Base-by-base conservation (phyloP, 208 protist genomes). In the Trichomonas vaginalis region DNA sequence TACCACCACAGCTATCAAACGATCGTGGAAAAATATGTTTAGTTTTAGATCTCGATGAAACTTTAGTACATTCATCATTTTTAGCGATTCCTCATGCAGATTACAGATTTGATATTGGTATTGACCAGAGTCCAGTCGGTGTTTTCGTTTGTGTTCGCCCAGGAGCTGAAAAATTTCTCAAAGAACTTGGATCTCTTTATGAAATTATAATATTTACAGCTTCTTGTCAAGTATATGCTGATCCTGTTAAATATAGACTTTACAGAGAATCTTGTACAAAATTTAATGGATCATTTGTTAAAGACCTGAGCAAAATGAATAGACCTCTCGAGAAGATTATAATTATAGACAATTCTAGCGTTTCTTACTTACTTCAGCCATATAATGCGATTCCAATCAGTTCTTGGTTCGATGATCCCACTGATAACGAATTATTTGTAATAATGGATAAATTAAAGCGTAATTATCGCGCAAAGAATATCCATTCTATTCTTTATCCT, bases 391-490 rank as follows among this genome's bases (percentile, higher is more conserved):
- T 95, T n/a, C 12, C 47, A n/a, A 95, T 95, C 46, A 21, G 27
- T 1, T 80, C 92, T 21, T 95, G 92, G 92, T 95, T 82, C 39
- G 92, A 95, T 95, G 92, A 95, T 27, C 37, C 37, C 2, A 48
- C 42, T n/a, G 92, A 95, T 21, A 95, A 45, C 8, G 92, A 95
- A 35, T 10, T 95, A 17, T 51, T 92, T 9, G 8, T n/a, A 2
- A 48, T 92, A 4, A 2, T 92, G 0, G 45, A 92, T 14, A 35
- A n/a, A 32, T 39, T 92, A 0, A 92, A 92, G 46, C 12, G 37
- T 42, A 92, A 45, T 51, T 47, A 51, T 32, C 23, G 86, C 27
- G 86, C 45, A 32, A 51, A 51, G n/a, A 92, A 92, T 51, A 51
- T 92, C 17, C 37, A 47, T 47, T 23, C 42, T 56, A n/a, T 92